phyloP scores from a whole-genome alignment of 208 protist species.

The Leishmania tropica region DNA sequence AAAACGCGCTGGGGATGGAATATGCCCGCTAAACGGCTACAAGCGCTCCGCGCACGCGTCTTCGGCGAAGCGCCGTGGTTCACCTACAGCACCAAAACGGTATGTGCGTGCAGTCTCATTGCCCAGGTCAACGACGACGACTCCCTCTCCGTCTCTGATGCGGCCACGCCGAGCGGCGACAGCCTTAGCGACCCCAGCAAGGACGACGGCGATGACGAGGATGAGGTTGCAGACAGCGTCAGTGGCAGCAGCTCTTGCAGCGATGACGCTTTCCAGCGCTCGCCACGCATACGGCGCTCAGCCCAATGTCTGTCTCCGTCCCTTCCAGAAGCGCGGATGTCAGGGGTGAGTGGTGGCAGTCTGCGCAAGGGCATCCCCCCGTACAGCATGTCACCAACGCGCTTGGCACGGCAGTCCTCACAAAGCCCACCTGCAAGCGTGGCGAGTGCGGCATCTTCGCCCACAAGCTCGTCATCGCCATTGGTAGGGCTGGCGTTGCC shows the following conservation, averaged over 20 bases:
- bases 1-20: not conserved
- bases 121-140: not conserved
- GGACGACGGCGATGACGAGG: not conserved
- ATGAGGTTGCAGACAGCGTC: not conserved
- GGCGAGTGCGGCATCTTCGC: not conserved
- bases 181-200: not conserved
- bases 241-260: slow-evolving; percentile 3
- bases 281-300: not conserved
- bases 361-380: not conserved
- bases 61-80: slow-evolving; percentile 36
- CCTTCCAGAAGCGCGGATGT: not conserved
- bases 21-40: not conserved
- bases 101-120: not conserved
- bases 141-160: not conserved
- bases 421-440: not conserved
- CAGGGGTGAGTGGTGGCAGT: not conserved
- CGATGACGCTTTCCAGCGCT: not conserved
- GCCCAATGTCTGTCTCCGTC: not conserved
- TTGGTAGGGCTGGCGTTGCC: not conserved
- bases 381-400: slow-evolving; percentile 13
- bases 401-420: slow-evolving; percentile 11
- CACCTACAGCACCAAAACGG: not conserved
- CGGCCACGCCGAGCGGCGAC: not conserved
- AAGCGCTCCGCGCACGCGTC: slow-evolving; percentile 6
- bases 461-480: not conserved